Conservation (phyloP, 139 green algal genomes). For the Volvox africanus region DNA sequence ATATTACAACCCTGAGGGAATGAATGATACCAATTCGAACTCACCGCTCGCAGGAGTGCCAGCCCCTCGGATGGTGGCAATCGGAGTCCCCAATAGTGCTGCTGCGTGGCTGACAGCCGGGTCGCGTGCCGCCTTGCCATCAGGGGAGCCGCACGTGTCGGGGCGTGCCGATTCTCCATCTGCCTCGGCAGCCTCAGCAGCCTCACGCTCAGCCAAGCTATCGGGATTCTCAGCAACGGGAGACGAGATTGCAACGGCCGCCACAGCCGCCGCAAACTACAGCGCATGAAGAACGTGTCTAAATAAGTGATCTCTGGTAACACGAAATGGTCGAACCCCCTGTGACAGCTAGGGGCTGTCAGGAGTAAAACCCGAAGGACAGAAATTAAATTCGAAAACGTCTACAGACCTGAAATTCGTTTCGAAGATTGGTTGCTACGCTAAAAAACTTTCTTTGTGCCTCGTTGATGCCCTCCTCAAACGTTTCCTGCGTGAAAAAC, state of each 20-base stretch:
- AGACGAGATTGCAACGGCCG: neutral
- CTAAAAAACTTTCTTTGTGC: slow-evolving; percentile 51
- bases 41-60: neutral
- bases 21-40: neutral
- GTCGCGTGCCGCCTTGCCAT: neutral
- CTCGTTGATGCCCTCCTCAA: slow-evolving; percentile 60
- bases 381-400: neutral
- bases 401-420: slow-evolving; percentile 21
- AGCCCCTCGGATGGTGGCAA: slow-evolving; percentile 11
- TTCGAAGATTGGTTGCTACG: slow-evolving; percentile 21
- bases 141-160: neutral
- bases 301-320: neutral
- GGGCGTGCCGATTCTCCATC: neutral
- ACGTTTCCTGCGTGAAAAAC: slow-evolving; percentile 50
- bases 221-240: neutral
- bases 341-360: neutral
- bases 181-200: neutral
- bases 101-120: neutral
- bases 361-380: too few species aligned
- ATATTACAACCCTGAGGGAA: too few species aligned
- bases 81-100: slow-evolving; percentile 22
- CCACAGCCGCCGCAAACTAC: neutral
- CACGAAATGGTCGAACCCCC: neutral
- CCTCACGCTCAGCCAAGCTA: neutral
- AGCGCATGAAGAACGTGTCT: too few species aligned